Evolutionary conservation across 192 early-diverging fungal genomes (phyloP).

Genomic region (Backusella sp.): DNA sequence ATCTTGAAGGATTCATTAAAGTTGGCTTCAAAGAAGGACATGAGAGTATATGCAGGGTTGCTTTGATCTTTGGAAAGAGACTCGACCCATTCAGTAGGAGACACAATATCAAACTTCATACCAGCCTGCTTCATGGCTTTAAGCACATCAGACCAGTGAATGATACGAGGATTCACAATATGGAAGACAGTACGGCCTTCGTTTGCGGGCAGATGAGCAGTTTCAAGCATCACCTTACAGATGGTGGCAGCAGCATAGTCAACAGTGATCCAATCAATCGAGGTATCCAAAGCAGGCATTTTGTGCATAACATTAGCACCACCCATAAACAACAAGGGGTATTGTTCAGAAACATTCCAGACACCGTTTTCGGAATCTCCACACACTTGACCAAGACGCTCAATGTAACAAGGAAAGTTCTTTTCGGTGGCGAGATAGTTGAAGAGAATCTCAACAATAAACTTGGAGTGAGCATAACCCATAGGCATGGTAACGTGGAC

Average conservation of each 20-base stretch:
- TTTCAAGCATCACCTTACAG: slow-evolving; percentile 18
- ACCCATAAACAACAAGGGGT: slow-evolving; percentile 22
- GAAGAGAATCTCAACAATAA: slow-evolving; percentile 28
- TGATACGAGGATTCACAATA: slow-evolving; percentile 28
- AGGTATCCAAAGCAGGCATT: slow-evolving; percentile 13
- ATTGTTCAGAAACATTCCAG: slow-evolving; percentile 31
- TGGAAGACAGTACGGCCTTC: slow-evolving; percentile 12
- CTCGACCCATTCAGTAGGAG: slow-evolving; percentile 20
- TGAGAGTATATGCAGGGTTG: slow-evolving; percentile 24
- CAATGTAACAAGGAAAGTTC: slow-evolving; percentile 20
- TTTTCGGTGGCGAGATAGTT: slow-evolving; percentile 14
- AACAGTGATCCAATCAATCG: slow-evolving; percentile 33
- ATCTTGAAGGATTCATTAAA: not conserved
- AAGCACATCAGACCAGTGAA: slow-evolving; percentile 22
- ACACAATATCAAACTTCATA: slow-evolving; percentile 20
- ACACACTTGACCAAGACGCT: slow-evolving; percentile 31
- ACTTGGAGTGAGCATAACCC: slow-evolving; percentile 36
- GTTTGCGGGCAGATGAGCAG: not conserved
- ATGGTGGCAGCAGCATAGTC: slow-evolving; percentile 27
- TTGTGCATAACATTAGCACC: slow-evolving; percentile 27
- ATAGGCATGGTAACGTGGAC: slow-evolving; percentile 17
- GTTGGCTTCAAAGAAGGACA: slow-evolving; percentile 18
- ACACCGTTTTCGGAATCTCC: slow-evolving; percentile 27
- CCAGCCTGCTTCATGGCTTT: slow-evolving; percentile 8
- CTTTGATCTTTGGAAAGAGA: slow-evolving; percentile 12